A percentile compares a stretch with the other conserved stretches of the same genome.
These are phyloP conservation scores for Fusarium sterilihyphosum DNA, from an alignment of 2,329 filamentous ascomycete species.

Conservation along the genomic window DNA sequence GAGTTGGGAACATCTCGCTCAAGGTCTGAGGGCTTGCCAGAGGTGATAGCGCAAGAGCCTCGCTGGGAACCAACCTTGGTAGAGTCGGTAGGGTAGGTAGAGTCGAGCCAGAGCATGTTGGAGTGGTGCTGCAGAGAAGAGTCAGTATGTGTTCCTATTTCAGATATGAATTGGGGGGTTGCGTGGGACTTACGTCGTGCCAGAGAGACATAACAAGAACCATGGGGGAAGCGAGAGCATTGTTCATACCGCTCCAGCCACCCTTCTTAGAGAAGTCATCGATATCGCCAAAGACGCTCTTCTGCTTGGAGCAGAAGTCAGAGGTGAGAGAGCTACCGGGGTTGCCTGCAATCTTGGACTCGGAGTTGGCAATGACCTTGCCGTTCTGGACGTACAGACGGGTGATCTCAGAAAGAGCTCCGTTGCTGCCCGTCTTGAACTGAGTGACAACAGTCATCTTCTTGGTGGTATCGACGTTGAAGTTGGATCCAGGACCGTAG, in stretches of 20 bases:
- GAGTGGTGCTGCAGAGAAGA: slow-evolving; percentile 56
- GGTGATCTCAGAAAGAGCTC: slow-evolving; percentile 68
- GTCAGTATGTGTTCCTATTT: slow-evolving; percentile 6
- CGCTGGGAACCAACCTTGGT: slow-evolving; percentile 60
- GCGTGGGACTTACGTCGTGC: slow-evolving; percentile 62
- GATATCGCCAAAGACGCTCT: slow-evolving; percentile 64
- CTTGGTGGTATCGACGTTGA: slow-evolving; percentile 67
- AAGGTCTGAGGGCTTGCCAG: slow-evolving; percentile 56
- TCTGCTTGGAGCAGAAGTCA: slow-evolving; percentile 67
- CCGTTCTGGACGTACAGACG: slow-evolving; percentile 74
- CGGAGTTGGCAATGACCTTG: slow-evolving; percentile 64
- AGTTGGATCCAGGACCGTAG: slow-evolving; percentile 65
- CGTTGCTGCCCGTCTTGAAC: slow-evolving; percentile 61
- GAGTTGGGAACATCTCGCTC: slow-evolving; percentile 58
- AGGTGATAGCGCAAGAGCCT: slow-evolving; percentile 63
- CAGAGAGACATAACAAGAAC: slow-evolving; percentile 63
- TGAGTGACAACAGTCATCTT: slow-evolving; percentile 75
- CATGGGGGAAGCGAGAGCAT: slow-evolving; percentile 54
- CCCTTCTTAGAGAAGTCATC: slow-evolving; percentile 65
- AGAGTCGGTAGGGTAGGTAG: slow-evolving; percentile 64
- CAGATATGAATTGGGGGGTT: background rate
- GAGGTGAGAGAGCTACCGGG: slow-evolving; percentile 63
- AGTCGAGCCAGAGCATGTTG: slow-evolving; percentile 82
- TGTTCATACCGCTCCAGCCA: slow-evolving; percentile 66
- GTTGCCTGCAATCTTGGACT: slow-evolving; percentile 52